Evolutionary conservation across 805 yeast genomes (phyloP).

Genomic region (Teunomyces kruisii): DNA sequence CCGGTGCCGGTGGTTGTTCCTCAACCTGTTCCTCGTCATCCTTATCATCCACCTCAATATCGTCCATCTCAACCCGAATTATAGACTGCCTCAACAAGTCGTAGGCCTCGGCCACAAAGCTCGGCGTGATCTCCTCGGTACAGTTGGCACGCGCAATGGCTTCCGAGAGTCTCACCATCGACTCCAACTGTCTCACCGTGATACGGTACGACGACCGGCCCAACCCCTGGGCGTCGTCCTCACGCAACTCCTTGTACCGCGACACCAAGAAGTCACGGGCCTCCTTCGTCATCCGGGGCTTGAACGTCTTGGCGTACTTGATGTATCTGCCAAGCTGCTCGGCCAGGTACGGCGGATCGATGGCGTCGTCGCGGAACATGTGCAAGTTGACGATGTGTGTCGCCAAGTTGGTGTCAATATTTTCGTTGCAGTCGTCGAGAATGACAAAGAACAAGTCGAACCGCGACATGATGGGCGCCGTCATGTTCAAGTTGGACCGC

Average conservation of each 20-base stretch:
- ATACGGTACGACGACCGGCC: conserved; percentile 87
- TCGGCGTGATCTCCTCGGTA: conserved; percentile 79
- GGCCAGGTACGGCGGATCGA: conserved; percentile 83
- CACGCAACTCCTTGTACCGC: conserved; percentile 80
- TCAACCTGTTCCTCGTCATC: conserved; percentile 12
- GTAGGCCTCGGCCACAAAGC: conserved; percentile 90
- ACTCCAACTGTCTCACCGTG: conserved; percentile 95
- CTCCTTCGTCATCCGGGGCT: conserved; percentile 79
- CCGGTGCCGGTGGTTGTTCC: conserved; percentile 14
- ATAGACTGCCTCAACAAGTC: conserved; percentile 86
- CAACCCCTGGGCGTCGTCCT: conserved; percentile 87
- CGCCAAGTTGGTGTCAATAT: conserved; percentile 86
- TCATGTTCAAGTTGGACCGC: conserved; percentile 86
- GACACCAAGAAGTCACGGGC: conserved; percentile 77
- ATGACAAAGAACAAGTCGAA: conserved; percentile 94
- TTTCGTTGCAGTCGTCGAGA: conserved; percentile 90
- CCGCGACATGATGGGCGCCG: conserved; percentile 98
- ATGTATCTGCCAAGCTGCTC: conserved; percentile 87
- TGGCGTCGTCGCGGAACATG: conserved; percentile 87
- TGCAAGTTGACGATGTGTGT: conserved; percentile 91
- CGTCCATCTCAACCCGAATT: conserved; percentile 92
- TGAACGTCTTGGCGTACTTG: conserved; percentile 88
- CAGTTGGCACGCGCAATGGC: conserved; percentile 98
- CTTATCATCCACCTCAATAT: conserved; percentile 72
- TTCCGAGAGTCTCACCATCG: conserved; percentile 88